Percentiles rank a stretch among this genome's conserved stretches.
Evolutionary conservation across 139 green algal species (phyloP).

Genomic region (Medakamo hakoo): DNA sequence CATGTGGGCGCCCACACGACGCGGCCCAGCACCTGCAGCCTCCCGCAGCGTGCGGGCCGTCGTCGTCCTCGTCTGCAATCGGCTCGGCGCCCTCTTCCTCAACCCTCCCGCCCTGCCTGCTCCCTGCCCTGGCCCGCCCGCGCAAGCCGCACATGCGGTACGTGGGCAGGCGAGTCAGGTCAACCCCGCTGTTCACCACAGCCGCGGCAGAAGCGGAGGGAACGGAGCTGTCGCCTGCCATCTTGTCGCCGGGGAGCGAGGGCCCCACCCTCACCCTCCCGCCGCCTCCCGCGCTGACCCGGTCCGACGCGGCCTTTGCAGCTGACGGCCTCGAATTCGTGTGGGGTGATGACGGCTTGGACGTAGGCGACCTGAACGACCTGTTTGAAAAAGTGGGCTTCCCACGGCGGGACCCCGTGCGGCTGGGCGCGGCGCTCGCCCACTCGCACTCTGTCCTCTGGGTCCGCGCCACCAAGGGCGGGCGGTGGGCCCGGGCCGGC

Average conservation of each 20-base stretch:
- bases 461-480: constrained; percentile 37
- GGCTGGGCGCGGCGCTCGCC: constrained; percentile 43
- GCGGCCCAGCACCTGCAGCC: too few relatives aligned
- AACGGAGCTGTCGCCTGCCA: not conserved
- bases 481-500: constrained; percentile 26
- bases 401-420: constrained; percentile 43
- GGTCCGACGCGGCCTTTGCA: constrained; percentile 43
- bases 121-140: too few relatives aligned
- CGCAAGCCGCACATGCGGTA: too few relatives aligned
- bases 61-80: too few relatives aligned
- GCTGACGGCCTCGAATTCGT: constrained; percentile 57
- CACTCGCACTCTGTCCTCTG: constrained; percentile 49
- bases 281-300: constrained; percentile 17
- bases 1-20: too few relatives aligned
- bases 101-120: too few relatives aligned
- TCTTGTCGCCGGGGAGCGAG: not conserved
- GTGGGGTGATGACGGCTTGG: constrained; percentile 31
- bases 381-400: constrained; percentile 83
- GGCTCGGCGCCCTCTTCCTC: too few relatives aligned
- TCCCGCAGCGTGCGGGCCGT: too few relatives aligned
- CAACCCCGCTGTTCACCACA: too few relatives aligned
- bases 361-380: constrained; percentile 59
- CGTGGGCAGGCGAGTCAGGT: too few relatives aligned
- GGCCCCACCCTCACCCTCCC: not conserved
- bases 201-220: not conserved